phyloP scores from a whole-genome alignment of 1,139 yeast species.

The Zygotorulaspora mrakii region DNA sequence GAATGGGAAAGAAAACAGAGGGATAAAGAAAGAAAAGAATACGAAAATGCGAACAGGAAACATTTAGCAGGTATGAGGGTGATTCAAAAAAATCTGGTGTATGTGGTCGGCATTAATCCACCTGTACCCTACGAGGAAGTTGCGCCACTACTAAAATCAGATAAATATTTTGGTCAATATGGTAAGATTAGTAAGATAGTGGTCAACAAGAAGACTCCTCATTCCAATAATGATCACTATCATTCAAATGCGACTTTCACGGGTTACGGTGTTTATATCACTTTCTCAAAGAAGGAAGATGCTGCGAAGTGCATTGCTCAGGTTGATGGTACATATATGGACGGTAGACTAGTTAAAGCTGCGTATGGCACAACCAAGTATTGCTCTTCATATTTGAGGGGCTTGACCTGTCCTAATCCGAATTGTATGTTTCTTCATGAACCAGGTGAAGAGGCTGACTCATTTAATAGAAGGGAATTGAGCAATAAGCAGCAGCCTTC shows the following conservation, averaged over 20 bases:
- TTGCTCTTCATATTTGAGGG: slow-evolving; percentile 90
- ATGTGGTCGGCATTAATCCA: slow-evolving; percentile 93
- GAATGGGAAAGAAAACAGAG: slow-evolving; percentile 84
- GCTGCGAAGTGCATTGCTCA: slow-evolving; percentile 91
- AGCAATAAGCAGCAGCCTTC: slow-evolving; percentile 43
- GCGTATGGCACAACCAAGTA: slow-evolving; percentile 99
- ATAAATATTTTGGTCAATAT: slow-evolving; percentile 94
- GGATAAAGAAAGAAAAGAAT: slow-evolving; percentile 89
- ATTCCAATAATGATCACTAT: slow-evolving; percentile 36
- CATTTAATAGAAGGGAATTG: slow-evolving; percentile 88
- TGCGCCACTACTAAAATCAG: slow-evolving; percentile 78
- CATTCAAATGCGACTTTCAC: slow-evolving; percentile 52
- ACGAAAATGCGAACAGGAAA: slow-evolving; percentile 82
- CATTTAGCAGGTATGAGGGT: slow-evolving; percentile 97
- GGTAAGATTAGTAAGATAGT: slow-evolving; percentile 95
- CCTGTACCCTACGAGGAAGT: slow-evolving; percentile 82
- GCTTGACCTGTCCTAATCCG: slow-evolving; percentile 96
- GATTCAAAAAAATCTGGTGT: slow-evolving; percentile 93
- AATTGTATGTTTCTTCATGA: slow-evolving; percentile 98
- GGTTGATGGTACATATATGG: slow-evolving; percentile 90
- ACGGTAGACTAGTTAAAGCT: slow-evolving; percentile 81
- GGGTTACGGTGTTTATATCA: slow-evolving; percentile 93
- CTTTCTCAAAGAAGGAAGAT: slow-evolving; percentile 88
- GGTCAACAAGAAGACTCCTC: slow-evolving; percentile 72
- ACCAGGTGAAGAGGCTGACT: slow-evolving; percentile 99